Evolutionary conservation across 225 moss, liverwort and hornwort species (phyloP), one percentile per base, ranked within the genome.

Genomic region (Physcomitrellopsis africana): DNA sequence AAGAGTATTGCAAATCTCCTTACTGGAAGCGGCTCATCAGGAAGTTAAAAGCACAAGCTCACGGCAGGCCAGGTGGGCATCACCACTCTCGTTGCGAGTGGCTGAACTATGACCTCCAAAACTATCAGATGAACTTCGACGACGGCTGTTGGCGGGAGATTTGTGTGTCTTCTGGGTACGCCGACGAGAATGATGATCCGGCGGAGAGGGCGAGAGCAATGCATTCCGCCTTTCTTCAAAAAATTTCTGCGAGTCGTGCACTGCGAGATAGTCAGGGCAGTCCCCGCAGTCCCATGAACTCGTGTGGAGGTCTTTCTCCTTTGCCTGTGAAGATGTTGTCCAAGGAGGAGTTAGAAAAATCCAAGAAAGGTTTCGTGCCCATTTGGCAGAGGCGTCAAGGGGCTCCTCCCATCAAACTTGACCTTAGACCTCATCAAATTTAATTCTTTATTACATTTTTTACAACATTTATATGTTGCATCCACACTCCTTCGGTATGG

Each of bases 61-160:
- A 60, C 27, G 80, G 54, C 3, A 14, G 29, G 63, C 67, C 68
- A 27, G 63, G 32, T 37, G 32, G 32, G 32, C 4, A 54, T 3
- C 67, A 80, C 20, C 43, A 55, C 19, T 13, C 63, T 61, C 65
- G 63, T 9, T 19, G 14, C 8, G 71, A 78, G 11, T 78, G 72
- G 78, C 52, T 62, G 7, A 80, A 75, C 68, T 80, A 80, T 3
- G 69, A 80, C 3, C 63, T 55, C 0, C 48, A 80, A 0, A 69
- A 69, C 46, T 80, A 80, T 20, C 60, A 75, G 41, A 74, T 74
- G 80, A 80, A 80, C 61, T 80, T 80, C 63, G 80, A 80, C 63
- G 73, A 80, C 13, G 80, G 80, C 5, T 37, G 42, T 17, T 60
- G 68, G 68, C 60, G 15, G 3, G 67, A 60, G 17, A 51, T 45